Base-by-base conservation (phyloP, 2,329 filamentous ascomycete genomes). In the Fusarium decemcellulare region DNA sequence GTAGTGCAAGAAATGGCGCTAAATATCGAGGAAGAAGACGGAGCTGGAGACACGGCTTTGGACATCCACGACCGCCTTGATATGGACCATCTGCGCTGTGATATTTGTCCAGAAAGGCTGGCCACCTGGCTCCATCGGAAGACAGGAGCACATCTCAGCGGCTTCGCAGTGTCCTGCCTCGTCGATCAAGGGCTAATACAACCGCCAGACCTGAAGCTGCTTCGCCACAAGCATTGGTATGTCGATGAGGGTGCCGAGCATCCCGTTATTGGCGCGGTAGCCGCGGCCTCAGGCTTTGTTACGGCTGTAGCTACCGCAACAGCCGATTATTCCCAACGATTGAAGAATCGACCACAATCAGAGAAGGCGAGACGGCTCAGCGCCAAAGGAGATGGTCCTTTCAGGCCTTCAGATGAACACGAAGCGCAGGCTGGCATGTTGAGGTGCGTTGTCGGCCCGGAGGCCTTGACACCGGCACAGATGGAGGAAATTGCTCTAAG, bases 241-340 rank as follows among this genome's bases (percentile, higher is more conserved):
- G 88, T 89, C 0, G 88, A 91, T 59, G 85, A 90, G 51, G 89
- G 90, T 2, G 90, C 90, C 0, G 86, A 84, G 68, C 89, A 91
- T 66, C 91, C 91, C 0, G 82, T 92, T 6, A 86, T 88, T 34
- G 90, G 90, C 32, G 89, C 86, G 14, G 87, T 91, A 10, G 88
- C 88, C 36, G 91, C 92, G 0, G 80, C 93, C 5, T 82, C 93
- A 5, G 65, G 39, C 88, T 92, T 91, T 1, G 84, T 92, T 54
- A 87, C 88, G 2, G 88, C 88, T 44, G 84, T 94, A 11, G 72
- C 66, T 30, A 74, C 69, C 2, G 71, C 72, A 16, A 68, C 64
- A 8, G 55, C 67, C n/a, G 69, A 66, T 32, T 73, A 69, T 43
- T 60, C 67, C 12, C 23, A 44, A 8, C 64, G 72, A 6, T 43